phyloP scores from a whole-genome alignment of 2,329 filamentous ascomycete species.

The Aspergillus amoenus region DNA sequence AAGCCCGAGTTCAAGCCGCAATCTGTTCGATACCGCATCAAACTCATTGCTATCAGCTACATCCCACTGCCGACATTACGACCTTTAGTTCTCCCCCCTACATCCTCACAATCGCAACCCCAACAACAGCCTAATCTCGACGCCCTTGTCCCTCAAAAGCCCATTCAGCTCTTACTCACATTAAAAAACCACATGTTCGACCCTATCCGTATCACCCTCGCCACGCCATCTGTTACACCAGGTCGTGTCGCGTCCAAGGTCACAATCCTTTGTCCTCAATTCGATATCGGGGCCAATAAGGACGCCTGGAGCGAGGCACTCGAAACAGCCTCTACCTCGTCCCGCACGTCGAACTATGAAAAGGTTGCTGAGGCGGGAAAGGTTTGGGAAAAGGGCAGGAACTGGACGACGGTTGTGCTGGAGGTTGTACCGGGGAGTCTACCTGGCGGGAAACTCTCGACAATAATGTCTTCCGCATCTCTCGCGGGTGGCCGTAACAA shows the following conservation, averaged over 20 bases:
- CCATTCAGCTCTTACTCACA: slow-evolving; percentile 80
- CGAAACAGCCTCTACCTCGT: slow-evolving; percentile 48
- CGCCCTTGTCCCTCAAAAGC: slow-evolving; percentile 49
- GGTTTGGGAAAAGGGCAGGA: slow-evolving; percentile 90
- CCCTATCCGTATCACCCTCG: slow-evolving; percentile 79
- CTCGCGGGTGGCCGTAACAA: slow-evolving; percentile 22
- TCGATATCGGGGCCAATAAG: slow-evolving; percentile 92
- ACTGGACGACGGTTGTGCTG: slow-evolving; percentile 92
- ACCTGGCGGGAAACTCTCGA: slow-evolving; percentile 25
- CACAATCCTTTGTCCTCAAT: slow-evolving; percentile 90
- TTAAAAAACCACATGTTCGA: slow-evolving; percentile 96
- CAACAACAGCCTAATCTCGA: slow-evolving; percentile 42
- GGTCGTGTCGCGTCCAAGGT: slow-evolving; percentile 76
- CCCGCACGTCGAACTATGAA: slow-evolving; percentile 42
- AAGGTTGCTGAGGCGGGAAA: slow-evolving; percentile 80
- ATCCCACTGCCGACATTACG: slow-evolving; percentile 74
- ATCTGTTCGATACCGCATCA: slow-evolving; percentile 88
- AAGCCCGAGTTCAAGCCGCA: slow-evolving; percentile 90
- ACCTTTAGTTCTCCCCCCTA: slow-evolving; percentile 46
- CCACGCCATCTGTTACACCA: slow-evolving; percentile 76
- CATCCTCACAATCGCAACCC: slow-evolving; percentile 24
- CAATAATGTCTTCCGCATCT: slow-evolving; percentile 17
- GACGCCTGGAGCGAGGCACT: slow-evolving; percentile 91
- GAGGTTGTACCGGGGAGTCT: slow-evolving; percentile 71
- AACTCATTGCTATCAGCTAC: slow-evolving; percentile 81